Evolutionary conservation across 2,329 filamentous ascomycete species (phyloP), one percentile per base, ranked within the genome.

Genomic region (Triangularia verruculosa): DNA sequence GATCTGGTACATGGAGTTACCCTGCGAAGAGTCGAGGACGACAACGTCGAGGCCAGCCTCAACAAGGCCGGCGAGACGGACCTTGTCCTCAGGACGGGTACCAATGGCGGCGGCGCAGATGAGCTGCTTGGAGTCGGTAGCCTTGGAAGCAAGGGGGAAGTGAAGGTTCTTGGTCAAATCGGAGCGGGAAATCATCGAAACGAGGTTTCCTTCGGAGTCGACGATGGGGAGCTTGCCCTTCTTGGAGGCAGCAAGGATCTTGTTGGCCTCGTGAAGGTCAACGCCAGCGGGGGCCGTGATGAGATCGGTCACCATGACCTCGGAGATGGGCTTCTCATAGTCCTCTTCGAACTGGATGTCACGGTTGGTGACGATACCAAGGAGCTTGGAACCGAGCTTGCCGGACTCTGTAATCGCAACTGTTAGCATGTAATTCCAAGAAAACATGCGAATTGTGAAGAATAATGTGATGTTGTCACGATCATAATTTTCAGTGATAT

Each of bases 91-190:
- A 57, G 93, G 92, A 30, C 95, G 89, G 53, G 95, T 99, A 70
- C 96, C 96, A 74, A 99, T 96, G 67, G 95, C 92, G 69, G 95
- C 95, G 70, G 93, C 93, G 75, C 92, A 92, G 73, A 99, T 92
- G 53, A 99, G 87, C 84, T 99, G 96, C 84, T 99, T 99, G 71
- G 94, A 98, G 74, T 96, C 88, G 63, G 93, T 92, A 43, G 97
- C 88, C 84, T 99, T 99, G 61, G 95, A 98, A 56, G 95, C 93
- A 66, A 97, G 85, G 34, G 95, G 95, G 80, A 96, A 99, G 81
- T 98, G 89, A 67, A 97, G 86, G 82, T 99, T 99, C 86, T 99
- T 99, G 83, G 93, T 97, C 80, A 99, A 82, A 80, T 99, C 95
- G 72, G 93, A 97, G 72, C 95, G 88, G 67, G 91, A 93, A 76